phyloP scores from a whole-genome alignment of 2,329 filamentous ascomycete genomes.

The Colletotrichum spinosum region DNA sequence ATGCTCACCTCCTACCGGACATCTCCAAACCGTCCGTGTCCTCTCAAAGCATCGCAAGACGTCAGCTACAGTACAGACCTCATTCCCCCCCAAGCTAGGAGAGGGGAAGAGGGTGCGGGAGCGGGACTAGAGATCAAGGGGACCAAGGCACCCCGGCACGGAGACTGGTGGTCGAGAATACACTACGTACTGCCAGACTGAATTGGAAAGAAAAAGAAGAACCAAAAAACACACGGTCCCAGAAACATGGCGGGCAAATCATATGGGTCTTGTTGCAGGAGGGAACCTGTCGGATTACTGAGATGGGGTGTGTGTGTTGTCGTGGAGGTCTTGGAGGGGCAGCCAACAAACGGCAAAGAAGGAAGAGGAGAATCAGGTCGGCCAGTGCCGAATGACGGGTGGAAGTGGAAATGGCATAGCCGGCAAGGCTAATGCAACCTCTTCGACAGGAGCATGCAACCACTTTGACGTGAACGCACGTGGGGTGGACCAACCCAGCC shows the following conservation, averaged over 20 bases:
- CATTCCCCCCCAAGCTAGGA: neutral
- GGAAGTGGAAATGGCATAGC: neutral
- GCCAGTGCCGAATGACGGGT: constrained; percentile 24
- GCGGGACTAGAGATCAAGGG: neutral
- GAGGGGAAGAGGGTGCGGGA: neutral
- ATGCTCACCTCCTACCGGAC: constrained; percentile 35
- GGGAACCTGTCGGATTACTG: too few relatives aligned
- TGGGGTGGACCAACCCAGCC: constrained; percentile 19
- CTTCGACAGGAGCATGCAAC: constrained; percentile 29
- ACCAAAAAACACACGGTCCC: neutral
- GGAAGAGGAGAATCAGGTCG: neutral
- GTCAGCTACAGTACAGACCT: constrained; percentile 22
- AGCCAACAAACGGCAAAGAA: neutral
- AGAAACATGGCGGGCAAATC: neutral
- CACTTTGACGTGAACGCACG: constrained; percentile 31
- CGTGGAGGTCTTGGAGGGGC: too few relatives aligned
- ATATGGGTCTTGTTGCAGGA: neutral
- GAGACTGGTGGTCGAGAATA: too few relatives aligned
- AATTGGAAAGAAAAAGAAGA: too few relatives aligned
- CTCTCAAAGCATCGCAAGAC: constrained; percentile 16
- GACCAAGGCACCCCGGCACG: neutral
- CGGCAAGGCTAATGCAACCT: constrained; percentile 37
- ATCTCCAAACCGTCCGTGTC: constrained; percentile 37
- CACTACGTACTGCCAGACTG: too few relatives aligned
- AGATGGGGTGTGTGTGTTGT: too few relatives aligned